Base-by-base conservation (phyloP, 306 rosid genomes). In the Fagus crenata region DNA sequence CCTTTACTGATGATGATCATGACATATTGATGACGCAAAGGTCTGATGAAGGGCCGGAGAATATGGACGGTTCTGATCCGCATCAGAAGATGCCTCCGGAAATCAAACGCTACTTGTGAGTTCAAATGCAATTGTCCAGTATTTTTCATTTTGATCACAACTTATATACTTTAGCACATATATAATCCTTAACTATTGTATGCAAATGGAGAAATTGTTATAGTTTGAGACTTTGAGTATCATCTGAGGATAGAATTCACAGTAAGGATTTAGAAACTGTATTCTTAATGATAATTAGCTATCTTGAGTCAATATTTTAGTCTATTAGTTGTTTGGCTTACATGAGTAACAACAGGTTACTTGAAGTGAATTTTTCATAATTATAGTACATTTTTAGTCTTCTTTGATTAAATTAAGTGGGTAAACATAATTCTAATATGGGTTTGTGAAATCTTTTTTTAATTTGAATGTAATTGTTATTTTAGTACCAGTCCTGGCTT, bases 1-100 rank as follows among this genome's bases (percentile, higher is more conserved):
- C 87, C 28, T 96, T 96, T 83, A 69, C 81, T 0, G 99, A 92
- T 70, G 99, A 92, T 79, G 99, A 96, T 59, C 98, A 96, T 74
- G 99, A 96, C 84, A 92, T 96, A 75, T 75, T 91, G 86, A 92
- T 96, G 98, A 92, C 97, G 3, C 97, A 96, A 75, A 89, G 99
- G 82, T 87, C 97, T 42, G 99, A 92, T 13, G 97, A 96, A 73
- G 98, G 89, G 54, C 85, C 85, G 0, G 98, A 91, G 68, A 90
- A 87, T 71, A 59, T 79, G 63, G 98, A 96, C 69, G 88, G 87
- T 78, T 73, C 89, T 0, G 98, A 96, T 77, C 98, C 98, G 3
- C 87, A 42, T 82, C 99, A 96, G 82, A 91, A 81, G 87, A 93
- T 93, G 98, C 98, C 98, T 82, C 85, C 97, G 3, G 98, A 90